Conservation (phyloP, 2,329 filamentous ascomycete genomes). For the Colletotrichum sp. region DNA sequence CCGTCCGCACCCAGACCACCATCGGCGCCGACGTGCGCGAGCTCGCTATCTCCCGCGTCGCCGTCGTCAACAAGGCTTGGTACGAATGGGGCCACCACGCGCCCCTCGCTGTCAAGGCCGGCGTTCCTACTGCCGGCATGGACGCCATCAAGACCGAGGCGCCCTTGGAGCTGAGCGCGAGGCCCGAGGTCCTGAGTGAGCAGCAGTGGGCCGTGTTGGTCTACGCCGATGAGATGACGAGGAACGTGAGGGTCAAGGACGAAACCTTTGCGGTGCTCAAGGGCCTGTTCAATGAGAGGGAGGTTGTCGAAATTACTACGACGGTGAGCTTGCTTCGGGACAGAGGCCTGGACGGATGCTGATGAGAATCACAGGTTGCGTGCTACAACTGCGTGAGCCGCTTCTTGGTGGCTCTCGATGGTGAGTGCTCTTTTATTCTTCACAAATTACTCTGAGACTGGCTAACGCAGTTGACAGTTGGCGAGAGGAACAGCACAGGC, state of each 20-base stretch:
- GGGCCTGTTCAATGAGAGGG: conserved; percentile 67
- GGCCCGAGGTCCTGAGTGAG: conserved; percentile 51
- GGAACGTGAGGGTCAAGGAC: conserved; percentile 72
- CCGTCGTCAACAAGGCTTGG: conserved; percentile 80
- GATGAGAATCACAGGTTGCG: conserved; percentile 51
- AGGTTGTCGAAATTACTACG: conserved; percentile 82
- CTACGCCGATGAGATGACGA: conserved; percentile 86
- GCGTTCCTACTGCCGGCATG: conserved; percentile 59
- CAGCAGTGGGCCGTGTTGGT: conserved; percentile 72
- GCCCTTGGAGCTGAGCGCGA: conserved; percentile 26
- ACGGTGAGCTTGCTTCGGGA: conserved; percentile 54
- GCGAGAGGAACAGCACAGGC: conserved; percentile 60
- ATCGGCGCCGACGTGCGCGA: conserved; percentile 68
- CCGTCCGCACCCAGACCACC: conserved; percentile 59
- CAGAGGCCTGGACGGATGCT: conserved; percentile 8
- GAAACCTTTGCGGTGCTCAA: conserved; percentile 70
- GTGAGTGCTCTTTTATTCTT: conserved; percentile 45
- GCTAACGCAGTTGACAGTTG: conserved; percentile 48
- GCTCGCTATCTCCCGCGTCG: conserved; percentile 81
- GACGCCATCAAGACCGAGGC: conserved; percentile 43
- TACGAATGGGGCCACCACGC: conserved; percentile 87
- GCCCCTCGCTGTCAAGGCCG: conserved; percentile 66
- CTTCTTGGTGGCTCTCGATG: conserved; percentile 83
- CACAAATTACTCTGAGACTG: neutral
- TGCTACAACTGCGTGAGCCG: conserved; percentile 87